phyloP scores from a whole-genome alignment of 768 basidiomycete genomes.

The Bullera alba region DNA sequence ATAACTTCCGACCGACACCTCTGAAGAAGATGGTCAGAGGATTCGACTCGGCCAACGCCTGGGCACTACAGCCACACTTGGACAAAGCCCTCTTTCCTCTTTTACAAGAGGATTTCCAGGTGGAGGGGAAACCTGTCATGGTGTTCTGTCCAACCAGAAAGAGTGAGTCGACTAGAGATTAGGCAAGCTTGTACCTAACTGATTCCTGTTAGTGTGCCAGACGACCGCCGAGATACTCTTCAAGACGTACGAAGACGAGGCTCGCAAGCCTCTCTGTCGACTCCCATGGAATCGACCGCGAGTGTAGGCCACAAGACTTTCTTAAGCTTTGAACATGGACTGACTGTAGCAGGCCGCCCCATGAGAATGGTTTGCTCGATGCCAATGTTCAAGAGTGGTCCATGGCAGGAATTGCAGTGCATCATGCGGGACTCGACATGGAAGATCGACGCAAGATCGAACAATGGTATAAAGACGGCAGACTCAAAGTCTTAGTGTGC shows the following conservation, averaged over 20 bases:
- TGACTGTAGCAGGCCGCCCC: too few species aligned
- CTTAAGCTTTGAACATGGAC: too few species aligned
- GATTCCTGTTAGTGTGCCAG: constrained; percentile 17
- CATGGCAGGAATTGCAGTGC: constrained; percentile 71
- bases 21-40: constrained; percentile 67
- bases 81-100: constrained; percentile 66
- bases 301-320: too few species aligned
- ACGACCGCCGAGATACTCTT: constrained; percentile 67
- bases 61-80: constrained; percentile 62
- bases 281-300: constrained; percentile 57
- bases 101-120: constrained; percentile 70
- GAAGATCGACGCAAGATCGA: constrained; percentile 71
- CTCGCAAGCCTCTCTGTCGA: constrained; percentile 58
- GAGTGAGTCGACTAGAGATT: constrained; percentile 49
- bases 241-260: constrained; percentile 60
- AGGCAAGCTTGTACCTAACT: not conserved
- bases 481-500: constrained; percentile 63
- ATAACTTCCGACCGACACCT: constrained; percentile 82
- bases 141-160: constrained; percentile 85
- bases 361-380: too few species aligned
- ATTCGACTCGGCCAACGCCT: constrained; percentile 65
- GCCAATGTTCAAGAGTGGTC: too few species aligned
- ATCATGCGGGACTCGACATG: constrained; percentile 77
- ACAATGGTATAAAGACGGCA: constrained; percentile 60
- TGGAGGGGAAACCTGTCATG: constrained; percentile 72